Evolutionary conservation across 1,284 basidiomycete genomes (phyloP), one percentile per base, ranked within the genome.

Genomic region (Cutaneotrichosporon sp.): DNA sequence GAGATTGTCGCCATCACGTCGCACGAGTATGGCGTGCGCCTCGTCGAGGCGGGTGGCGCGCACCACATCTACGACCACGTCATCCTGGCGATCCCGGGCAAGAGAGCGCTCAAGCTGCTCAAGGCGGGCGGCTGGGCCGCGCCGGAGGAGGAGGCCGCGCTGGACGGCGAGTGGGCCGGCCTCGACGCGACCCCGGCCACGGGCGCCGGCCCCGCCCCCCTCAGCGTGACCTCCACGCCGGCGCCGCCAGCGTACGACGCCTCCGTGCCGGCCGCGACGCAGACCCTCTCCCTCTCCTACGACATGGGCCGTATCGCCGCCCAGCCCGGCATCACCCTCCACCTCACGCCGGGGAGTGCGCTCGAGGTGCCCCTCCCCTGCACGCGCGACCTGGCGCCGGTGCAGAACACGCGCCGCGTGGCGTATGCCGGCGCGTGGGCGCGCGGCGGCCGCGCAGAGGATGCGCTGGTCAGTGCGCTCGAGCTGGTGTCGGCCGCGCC

Each of bases 261-360:
- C 20, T 36, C 49, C 4, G 24, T 29, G 16, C 55, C 58, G 24
- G 46, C 31, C n/a, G 45, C 58, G 42, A 54, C 51, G 7, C 54
- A 55, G 38, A 56, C 61, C 25, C 85, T 90, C 9, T 83, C 87
- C 6, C 72, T 90, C 88, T 74, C 77, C 81, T 89, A 90, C 74
- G 85, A 85, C 69, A 91, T 92, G 91, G 92, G 92, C 73, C 83
- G 86, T 54, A 82, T 92, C 5, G 90, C 92, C 69, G 85, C 88
- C 68, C 82, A 92, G 16, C 77, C 86, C 1, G 83, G 29, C 14
- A 18, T 43, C 14, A 18, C 11, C 3, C 24, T 54, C 16, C 25
- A n/a, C 24, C 22, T 38, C 24, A 11, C 36, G 14, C 14, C 25
- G 4, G 47, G 47, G 14, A n/a, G 16, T 8, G 14, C 47, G 7